phyloP scores from a whole-genome alignment of 2,329 filamentous ascomycete species.

The Trichoderma koningiopsis region DNA sequence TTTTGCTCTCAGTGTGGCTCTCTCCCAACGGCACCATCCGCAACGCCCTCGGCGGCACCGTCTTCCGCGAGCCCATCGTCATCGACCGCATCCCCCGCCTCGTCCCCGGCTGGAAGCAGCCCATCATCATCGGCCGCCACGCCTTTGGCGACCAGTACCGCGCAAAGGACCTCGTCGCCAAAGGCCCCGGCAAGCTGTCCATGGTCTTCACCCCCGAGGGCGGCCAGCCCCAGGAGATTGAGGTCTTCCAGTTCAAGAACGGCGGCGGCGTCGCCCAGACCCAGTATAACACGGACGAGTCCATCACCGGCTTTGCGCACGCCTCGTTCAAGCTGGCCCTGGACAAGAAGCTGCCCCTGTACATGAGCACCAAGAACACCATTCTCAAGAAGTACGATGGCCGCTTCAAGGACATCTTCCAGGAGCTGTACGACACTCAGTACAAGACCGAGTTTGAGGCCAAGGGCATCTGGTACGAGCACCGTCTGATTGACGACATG shows the following conservation, averaged over 20 bases:
- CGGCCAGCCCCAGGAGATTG: constrained; percentile 76
- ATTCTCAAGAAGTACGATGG: constrained; percentile 99
- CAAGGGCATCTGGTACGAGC: constrained; percentile 98
- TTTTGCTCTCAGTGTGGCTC: constrained; percentile 75
- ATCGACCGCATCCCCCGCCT: constrained; percentile 91
- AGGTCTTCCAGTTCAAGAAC: constrained; percentile 87
- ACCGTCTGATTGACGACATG: constrained; percentile 99
- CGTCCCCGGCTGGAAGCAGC: constrained; percentile 96
- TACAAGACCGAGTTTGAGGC: constrained; percentile 90
- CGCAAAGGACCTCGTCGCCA: constrained; percentile 86
- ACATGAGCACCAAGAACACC: constrained; percentile 99
- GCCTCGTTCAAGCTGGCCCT: constrained; percentile 95
- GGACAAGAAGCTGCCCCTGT: constrained; percentile 84
- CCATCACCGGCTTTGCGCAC: constrained; percentile 92
- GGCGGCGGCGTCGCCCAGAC: constrained; percentile 88
- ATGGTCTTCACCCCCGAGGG: constrained; percentile 92
- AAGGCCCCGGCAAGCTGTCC: constrained; percentile 82
- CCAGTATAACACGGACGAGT: constrained; percentile 98
- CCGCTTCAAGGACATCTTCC: constrained; percentile 99
- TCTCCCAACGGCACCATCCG: constrained; percentile 91
- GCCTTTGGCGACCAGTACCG: constrained; percentile 99
- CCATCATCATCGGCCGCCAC: constrained; percentile 98
- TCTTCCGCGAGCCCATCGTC: constrained; percentile 98
- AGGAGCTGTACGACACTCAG: constrained; percentile 86
- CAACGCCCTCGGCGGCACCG: constrained; percentile 81